Evolutionary conservation across 1,284 basidiomycete species (phyloP), one percentile per base, ranked within the genome.

Genomic region (Ceratobasidium theobromae): DNA sequence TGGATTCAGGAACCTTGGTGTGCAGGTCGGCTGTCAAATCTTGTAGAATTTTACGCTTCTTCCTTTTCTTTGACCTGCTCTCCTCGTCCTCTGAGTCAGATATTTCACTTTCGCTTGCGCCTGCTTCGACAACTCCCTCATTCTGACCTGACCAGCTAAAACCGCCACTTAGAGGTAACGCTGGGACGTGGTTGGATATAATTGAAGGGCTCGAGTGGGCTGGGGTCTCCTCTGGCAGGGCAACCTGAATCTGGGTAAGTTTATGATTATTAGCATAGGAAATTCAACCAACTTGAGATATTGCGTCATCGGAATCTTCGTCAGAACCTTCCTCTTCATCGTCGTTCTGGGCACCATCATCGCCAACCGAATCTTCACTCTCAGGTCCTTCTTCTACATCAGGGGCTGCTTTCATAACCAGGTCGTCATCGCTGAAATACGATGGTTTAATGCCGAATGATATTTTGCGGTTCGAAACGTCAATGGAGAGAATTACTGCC

Each of bases 391-490:
- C 74, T 0, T 75, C 77, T 2, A 76, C 75, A 12, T 75, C 75
- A 11, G 75, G 75, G 9, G 72, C 71, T 25, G 72, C 72, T 51
- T 77, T 74, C 0, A 76, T 76, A 9, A 76, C 77, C 12, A 72
- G 72, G 2, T 70, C 71, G 6, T 74, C 74, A 40, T 84, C 80
- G 53, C 86, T 21, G 75, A 98, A 96, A 76, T 89, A 88, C 52
- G 90, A 95, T 35, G 91, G 92, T 77, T 97, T 98, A 69, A 98
- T 80, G 60, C 93, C 89, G 48, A 99, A 84, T 49, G 90, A 90
- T 70, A 98, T 86, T 58, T 89, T 88, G 53, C 83, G 85, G 76
- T 91, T 94, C 70, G 86, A 84, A 3, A 72, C 71, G 72, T 95
- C 88, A 52, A 96, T 80, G 9, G 83, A 82, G 52, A 91, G 76